Evolutionary conservation across 805 yeast genomes (phyloP), one percentile per base, ranked within the genome.

Genomic region (Metschnikowia dekortorum): DNA sequence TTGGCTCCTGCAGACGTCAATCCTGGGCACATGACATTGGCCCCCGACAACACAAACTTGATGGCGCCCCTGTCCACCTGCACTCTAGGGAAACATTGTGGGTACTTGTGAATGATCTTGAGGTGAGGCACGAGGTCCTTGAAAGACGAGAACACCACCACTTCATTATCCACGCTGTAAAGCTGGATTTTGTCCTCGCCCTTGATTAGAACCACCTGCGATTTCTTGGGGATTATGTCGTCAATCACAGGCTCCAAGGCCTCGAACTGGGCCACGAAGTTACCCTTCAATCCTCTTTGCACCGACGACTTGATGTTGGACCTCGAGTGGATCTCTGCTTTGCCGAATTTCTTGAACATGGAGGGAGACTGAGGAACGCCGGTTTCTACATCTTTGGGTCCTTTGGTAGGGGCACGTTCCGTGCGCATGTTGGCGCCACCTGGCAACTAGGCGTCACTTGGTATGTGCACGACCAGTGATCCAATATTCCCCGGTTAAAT

Each of bases 1-100:
- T 71, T 69, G 18, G 96, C 97, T 39, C 97, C 96, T 2, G 85
- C 77, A 16, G 94, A 83, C 0, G 96, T 89, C 55, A 89, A 76
- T 16, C 97, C 97, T 3, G 96, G 96, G 69, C 97, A 91, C 98
- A 91, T 91, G 62, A 91, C 87, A 63, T 91, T 91, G 30, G 97
- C 97, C 50, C 97, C 98, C 4, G 96, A 85, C n/a, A 91, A 72
- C 28, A 91, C 94, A 63, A 91, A 91, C 68, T 91, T 91, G 66
- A 91, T 91, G 46, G 98, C 98, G 51, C 98, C 98, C 65, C 97
- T 79, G 62, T 91, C 98, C 10, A 92, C 97, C 63, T 84, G 87
- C 40, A 91, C 95, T 34, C 80, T 71, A 22, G 97, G 97, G 71
- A 91, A 91, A 35, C 84, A 81, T 8, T 79, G 76, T 5, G 97